phyloP scores from a whole-genome alignment of 192 early-diverging fungal species.

The Geranomyces michiganensis region DNA sequence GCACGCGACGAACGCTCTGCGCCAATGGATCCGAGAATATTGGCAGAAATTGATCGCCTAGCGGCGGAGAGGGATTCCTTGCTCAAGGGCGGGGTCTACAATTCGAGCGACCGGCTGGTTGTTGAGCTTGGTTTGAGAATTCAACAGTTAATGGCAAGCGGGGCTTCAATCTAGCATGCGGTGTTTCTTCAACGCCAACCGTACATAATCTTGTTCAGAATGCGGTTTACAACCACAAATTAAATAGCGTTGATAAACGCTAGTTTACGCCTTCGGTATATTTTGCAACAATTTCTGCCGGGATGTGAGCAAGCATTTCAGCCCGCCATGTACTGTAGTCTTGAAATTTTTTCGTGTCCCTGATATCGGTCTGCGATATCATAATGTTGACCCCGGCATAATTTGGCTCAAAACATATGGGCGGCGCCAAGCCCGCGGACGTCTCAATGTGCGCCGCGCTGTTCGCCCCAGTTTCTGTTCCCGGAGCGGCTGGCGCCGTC shows the following conservation, averaged over 20 bases:
- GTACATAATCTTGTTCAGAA: too few species aligned
- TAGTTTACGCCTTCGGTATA: not conserved
- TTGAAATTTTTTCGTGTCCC: not conserved
- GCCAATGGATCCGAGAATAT: slow-evolving; percentile 34
- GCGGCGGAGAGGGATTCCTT: slow-evolving; percentile 47
- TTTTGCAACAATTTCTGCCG: not conserved
- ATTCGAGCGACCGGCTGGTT: slow-evolving; percentile 47
- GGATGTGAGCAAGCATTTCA: too few species aligned
- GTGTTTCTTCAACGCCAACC: too few species aligned
- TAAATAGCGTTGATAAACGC: too few species aligned
- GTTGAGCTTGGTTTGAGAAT: slow-evolving; percentile 45
- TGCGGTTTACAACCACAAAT: too few species aligned
- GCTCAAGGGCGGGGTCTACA: slow-evolving; percentile 49
- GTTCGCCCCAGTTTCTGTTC: too few species aligned
- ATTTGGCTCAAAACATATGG: not conserved
- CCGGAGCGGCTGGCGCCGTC: not conserved
- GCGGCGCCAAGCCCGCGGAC: too few species aligned
- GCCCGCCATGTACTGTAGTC: slow-evolving; percentile 1
- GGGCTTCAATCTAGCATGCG: not conserved
- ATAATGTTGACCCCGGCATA: not conserved
- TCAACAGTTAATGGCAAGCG: slow-evolving; percentile 24
- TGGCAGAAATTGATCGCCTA: slow-evolving; percentile 46
- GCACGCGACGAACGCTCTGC: not conserved
- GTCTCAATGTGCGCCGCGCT: too few species aligned
- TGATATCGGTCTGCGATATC: slow-evolving; percentile 1